Percentiles rank a stretch among this genome's conserved stretches.
Conservation (phyloP, 192 early-diverging fungal genomes). For the Coemansia sp. region DNA sequence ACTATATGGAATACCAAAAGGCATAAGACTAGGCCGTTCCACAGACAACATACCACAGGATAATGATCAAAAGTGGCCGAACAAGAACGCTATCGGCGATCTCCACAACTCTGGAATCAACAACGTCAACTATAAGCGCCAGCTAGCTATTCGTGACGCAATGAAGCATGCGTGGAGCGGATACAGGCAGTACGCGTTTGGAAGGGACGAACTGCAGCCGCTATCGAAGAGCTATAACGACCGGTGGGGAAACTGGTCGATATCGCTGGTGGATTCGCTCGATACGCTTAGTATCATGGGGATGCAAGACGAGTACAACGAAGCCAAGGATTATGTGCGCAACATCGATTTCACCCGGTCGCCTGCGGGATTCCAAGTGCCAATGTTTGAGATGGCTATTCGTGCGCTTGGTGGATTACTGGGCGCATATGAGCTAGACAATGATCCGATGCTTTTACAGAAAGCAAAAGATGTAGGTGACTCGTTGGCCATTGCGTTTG, state of each 20-base stretch:
- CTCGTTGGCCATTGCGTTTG: slow-evolving; percentile 68
- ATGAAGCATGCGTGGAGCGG: slow-evolving; percentile 52
- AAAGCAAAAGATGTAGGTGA: slow-evolving; percentile 79
- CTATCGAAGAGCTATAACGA: slow-evolving; percentile 20
- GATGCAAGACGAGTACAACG: slow-evolving; percentile 68
- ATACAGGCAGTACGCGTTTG: slow-evolving; percentile 41
- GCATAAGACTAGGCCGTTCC: neutral
- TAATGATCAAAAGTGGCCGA: slow-evolving; percentile 1
- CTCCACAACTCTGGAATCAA: slow-evolving; percentile 7
- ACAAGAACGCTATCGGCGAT: neutral
- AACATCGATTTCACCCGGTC: slow-evolving; percentile 56
- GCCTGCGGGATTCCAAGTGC: neutral
- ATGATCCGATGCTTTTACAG: slow-evolving; percentile 62
- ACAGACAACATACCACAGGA: slow-evolving; percentile 14
- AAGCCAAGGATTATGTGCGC: slow-evolving; percentile 66
- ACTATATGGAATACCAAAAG: slow-evolving; percentile 9
- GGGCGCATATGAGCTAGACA: slow-evolving; percentile 72
- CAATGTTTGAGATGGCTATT: slow-evolving; percentile 82
- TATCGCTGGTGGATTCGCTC: slow-evolving; percentile 82
- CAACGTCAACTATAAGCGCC: slow-evolving; percentile 25
- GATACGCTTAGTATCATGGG: slow-evolving; percentile 84
- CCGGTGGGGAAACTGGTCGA: slow-evolving; percentile 68
- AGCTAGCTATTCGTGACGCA: slow-evolving; percentile 35
- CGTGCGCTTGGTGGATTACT: slow-evolving; percentile 83
- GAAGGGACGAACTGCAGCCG: slow-evolving; percentile 53